These are phyloP conservation scores for Zygnema circumcarinatum DNA, from an alignment of 139 green algal species.

Conservation along the genomic window DNA sequence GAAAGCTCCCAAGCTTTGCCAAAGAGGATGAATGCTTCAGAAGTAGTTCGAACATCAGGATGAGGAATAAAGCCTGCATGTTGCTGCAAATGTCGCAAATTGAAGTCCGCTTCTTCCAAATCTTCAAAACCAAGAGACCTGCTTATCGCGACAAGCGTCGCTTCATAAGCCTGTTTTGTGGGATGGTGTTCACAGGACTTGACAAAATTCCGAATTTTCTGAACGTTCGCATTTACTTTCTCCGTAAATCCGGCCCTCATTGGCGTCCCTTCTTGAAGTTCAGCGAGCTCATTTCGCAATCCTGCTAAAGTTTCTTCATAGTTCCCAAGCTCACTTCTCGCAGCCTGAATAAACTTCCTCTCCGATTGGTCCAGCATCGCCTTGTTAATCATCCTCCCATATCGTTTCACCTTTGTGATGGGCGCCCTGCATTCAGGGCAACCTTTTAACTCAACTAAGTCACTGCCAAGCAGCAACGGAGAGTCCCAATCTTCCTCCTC, in stretches of 20 bases:
- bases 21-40: not conserved
- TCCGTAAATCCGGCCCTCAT: not conserved
- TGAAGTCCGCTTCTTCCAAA: not conserved
- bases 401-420: slow-evolving; percentile 43
- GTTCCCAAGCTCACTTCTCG: not conserved
- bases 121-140: not conserved
- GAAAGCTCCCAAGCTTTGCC: not conserved
- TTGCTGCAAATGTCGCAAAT: too few relatives aligned
- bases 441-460: slow-evolving; percentile 25
- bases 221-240: not conserved
- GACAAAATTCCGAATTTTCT: not conserved
- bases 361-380: slow-evolving; percentile 50
- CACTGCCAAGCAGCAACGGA: not conserved
- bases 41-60: not conserved
- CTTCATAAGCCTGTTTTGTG: slow-evolving; percentile 1
- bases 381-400: slow-evolving; percentile 61
- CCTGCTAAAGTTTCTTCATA: not conserved
- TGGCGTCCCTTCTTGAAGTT: not conserved
- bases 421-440: slow-evolving; percentile 54
- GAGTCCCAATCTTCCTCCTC: slow-evolving; percentile 18
- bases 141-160: not conserved
- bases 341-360: slow-evolving; percentile 43
- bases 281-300: not conserved
- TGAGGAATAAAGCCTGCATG: not conserved
- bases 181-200: not conserved